These are phyloP conservation scores for Oxytropis ochrocephala DNA, from an alignment of 306 rosid species.

Conservation along the genomic window DNA sequence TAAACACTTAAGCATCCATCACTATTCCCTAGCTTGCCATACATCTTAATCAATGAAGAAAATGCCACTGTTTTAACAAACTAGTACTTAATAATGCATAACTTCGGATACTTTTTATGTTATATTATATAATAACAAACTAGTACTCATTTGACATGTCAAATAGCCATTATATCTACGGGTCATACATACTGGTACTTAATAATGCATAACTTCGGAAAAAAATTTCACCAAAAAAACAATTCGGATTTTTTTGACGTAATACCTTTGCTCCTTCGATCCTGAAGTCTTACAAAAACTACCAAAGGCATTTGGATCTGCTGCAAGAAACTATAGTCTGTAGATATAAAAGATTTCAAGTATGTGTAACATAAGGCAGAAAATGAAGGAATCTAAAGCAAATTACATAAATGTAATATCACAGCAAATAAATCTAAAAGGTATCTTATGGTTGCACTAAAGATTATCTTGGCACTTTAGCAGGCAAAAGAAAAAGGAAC, in stretches of 20 bases:
- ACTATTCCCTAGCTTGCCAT: conserved; percentile 55
- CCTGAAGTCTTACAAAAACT: not conserved
- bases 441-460: no score
- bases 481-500: not conserved
- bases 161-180: no score
- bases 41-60: conserved; percentile 66
- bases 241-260: not conserved
- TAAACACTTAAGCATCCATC: conserved; percentile 82
- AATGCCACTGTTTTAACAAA: conserved; percentile 47
- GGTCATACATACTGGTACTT: no score
- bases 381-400: not conserved
- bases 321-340: not conserved
- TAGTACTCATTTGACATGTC: no score
- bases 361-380: not conserved
- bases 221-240: no score
- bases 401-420: not conserved
- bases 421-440: not conserved
- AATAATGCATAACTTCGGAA: no score
- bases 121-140: no score
- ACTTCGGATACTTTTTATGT: no score
- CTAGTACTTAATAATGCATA: no score
- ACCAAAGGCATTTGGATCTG: not conserved
- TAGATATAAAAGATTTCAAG: not conserved
- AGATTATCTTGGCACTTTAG: not conserved
- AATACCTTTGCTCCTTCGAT: not conserved